Evolutionary conservation across 768 basidiomycete species (phyloP).

Genomic region (Kwoniella newhampshirensis): DNA sequence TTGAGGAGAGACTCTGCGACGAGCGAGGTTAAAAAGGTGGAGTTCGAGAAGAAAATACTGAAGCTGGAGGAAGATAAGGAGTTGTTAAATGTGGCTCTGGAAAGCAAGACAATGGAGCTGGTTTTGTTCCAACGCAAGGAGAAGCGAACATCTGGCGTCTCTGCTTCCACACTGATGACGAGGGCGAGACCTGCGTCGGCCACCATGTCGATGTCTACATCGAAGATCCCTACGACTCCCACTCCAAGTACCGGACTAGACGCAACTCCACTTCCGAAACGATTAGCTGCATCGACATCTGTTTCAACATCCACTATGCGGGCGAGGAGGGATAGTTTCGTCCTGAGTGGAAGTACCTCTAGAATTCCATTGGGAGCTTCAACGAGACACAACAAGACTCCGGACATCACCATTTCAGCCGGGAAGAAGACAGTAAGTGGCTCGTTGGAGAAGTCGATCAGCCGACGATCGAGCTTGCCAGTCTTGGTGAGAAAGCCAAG

Average conservation of each 20-base stretch:
- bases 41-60: conserved; percentile 11
- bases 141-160: not conserved
- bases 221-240: conserved; percentile 10
- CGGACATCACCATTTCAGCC: not conserved
- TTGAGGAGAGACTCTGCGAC: not conserved
- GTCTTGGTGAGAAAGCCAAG: conserved; percentile 14
- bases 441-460: conserved; percentile 1
- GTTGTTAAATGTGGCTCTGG: conserved; percentile 22
- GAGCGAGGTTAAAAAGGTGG: conserved; percentile 4
- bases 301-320: not conserved
- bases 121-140: conserved; percentile 7
- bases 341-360: not conserved
- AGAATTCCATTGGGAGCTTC: conserved; percentile 11
- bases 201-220: conserved; percentile 10
- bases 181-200: not conserved
- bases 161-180: not conserved
- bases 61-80: conserved; percentile 24
- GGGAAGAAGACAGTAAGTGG: not conserved
- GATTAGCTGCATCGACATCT: conserved; percentile 15
- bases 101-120: conserved; percentile 21
- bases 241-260: conserved; percentile 6
- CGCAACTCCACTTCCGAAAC: conserved; percentile 15
- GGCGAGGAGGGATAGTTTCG: conserved; percentile 4
- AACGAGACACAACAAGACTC: conserved; percentile 18
- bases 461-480: conserved; percentile 22